Percentiles rank a stretch among this genome's conserved stretches.
Evolutionary conservation across 139 green algal species (phyloP).

Genomic region (Chlamydomonas schloesseri): DNA sequence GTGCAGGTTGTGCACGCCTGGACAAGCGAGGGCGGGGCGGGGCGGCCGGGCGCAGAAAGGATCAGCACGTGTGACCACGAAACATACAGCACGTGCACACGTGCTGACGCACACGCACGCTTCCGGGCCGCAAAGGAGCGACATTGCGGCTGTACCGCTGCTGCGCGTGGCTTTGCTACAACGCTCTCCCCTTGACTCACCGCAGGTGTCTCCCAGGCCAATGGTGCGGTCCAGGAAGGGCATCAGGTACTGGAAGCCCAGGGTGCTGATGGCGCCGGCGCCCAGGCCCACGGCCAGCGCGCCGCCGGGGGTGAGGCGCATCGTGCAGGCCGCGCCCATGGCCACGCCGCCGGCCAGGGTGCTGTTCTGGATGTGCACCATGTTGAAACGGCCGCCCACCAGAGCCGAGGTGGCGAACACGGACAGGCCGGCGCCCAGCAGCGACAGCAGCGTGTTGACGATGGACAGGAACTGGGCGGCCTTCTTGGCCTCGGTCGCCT

Average conservation of each 20-base stretch:
- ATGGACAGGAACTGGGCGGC: conserved; percentile 62
- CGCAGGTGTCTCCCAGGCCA: conserved; percentile 75
- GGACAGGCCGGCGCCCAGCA: conserved; percentile 60
- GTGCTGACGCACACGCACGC: too few species aligned
- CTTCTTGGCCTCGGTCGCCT: background rate
- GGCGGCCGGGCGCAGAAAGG: too few species aligned
- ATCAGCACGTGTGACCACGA: too few species aligned
- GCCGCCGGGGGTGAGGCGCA: conserved; percentile 15
- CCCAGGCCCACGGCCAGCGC: background rate
- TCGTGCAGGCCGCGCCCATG: conserved; percentile 66
- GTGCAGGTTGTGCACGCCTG: conserved; percentile 75
- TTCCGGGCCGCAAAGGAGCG: too few species aligned
- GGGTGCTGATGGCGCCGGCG: conserved; percentile 45
- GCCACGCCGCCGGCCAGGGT: conserved; percentile 76
- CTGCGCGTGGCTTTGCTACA: too few species aligned
- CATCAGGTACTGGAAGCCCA: conserved; percentile 68
- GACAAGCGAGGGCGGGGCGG: background rate
- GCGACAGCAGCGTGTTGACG: conserved; percentile 71
- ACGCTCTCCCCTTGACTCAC: too few species aligned
- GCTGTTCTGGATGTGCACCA: conserved; percentile 66
- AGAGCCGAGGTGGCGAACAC: conserved; percentile 61
- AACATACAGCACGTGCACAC: too few species aligned
- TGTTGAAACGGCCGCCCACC: conserved; percentile 8
- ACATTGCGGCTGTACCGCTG: too few species aligned
- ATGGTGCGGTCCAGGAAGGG: conserved; percentile 65